Conservation (phyloP, 257 asterid genomes). For the Lithospermum erythrorhizon region DNA sequence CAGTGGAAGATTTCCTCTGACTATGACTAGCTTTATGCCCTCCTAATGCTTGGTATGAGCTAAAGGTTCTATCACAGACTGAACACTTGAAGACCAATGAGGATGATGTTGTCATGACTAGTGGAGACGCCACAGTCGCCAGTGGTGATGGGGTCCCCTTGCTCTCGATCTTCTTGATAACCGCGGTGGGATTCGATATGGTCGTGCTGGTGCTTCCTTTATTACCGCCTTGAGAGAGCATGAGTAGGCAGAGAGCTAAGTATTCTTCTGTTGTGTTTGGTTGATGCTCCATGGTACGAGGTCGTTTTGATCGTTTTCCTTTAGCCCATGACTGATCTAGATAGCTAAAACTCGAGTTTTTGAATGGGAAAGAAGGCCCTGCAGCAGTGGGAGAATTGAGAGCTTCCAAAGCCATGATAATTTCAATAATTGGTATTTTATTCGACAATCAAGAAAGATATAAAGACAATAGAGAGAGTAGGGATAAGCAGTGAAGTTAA, state of each 20-base stretch:
- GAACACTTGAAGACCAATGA: constrained; percentile 24
- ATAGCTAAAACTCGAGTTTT: constrained; percentile 15
- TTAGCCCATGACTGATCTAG: constrained; percentile 29
- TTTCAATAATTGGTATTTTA: too few relatives aligned
- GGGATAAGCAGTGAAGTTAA: too few relatives aligned
- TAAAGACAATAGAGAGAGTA: too few relatives aligned
- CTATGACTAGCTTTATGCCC: constrained; percentile 45
- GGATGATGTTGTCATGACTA: neutral
- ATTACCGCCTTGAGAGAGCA: constrained; percentile 43
- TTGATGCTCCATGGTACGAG: constrained; percentile 18
- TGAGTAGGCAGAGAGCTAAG: constrained; percentile 47
- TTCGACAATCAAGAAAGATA: too few relatives aligned
- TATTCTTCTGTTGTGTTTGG: constrained; percentile 51
- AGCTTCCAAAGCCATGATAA: constrained; percentile 42
- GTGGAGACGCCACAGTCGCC: neutral
- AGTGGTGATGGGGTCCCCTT: neutral
- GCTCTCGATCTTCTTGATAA: too few relatives aligned
- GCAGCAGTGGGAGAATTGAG: constrained; percentile 38
- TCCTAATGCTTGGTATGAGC: constrained; percentile 41
- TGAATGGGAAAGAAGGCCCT: constrained; percentile 19
- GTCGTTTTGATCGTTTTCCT: constrained; percentile 40
- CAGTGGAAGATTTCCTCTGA: constrained; percentile 7
- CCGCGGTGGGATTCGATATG: too few relatives aligned
- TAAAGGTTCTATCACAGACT: constrained; percentile 28
- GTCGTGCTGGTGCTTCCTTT: neutral